Evolutionary conservation across 106 monocot genomes (phyloP).

Genomic region (Dendrobium catenatum): DNA sequence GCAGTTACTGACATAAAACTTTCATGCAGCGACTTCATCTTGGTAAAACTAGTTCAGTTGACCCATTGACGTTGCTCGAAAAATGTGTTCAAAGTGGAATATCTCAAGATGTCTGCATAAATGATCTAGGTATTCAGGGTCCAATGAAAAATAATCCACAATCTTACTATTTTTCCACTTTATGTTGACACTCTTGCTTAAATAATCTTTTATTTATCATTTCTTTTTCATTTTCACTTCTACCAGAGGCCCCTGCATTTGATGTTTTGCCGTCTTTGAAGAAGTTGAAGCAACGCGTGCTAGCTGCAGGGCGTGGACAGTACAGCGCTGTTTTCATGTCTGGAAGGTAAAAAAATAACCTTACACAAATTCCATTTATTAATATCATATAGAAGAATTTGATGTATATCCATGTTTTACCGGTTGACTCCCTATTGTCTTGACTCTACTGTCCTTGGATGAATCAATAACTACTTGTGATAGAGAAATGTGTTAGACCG

Average conservation of each 20-base stretch:
- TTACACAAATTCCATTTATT: not conserved
- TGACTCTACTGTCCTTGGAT: no score
- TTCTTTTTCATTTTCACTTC: constrained; percentile 1
- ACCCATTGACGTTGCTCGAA: constrained; percentile 64
- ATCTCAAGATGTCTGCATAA: constrained; percentile 87
- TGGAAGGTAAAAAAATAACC: constrained; percentile 57
- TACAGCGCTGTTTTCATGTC: constrained; percentile 98
- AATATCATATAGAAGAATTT: not conserved
- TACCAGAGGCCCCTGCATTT: constrained; percentile 89
- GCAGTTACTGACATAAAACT: not conserved
- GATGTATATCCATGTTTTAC: no score
- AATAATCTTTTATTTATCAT: not conserved
- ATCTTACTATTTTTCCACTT: not conserved
- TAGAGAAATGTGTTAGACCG: no score
- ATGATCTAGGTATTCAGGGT: constrained; percentile 74
- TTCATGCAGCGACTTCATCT: constrained; percentile 59
- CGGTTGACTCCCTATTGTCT: no score
- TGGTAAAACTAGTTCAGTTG: constrained; percentile 62
- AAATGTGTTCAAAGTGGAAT: constrained; percentile 66
- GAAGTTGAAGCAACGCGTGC: constrained; percentile 76
- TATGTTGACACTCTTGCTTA: not conserved
- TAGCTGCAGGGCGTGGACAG: constrained; percentile 66
- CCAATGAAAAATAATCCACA: not conserved
- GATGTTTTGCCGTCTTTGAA: constrained; percentile 86
- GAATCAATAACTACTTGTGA: no score